These are phyloP conservation scores for Gossypium stocksii DNA, from an alignment of 345 rosid genomes.

Conservation along the genomic window DNA sequence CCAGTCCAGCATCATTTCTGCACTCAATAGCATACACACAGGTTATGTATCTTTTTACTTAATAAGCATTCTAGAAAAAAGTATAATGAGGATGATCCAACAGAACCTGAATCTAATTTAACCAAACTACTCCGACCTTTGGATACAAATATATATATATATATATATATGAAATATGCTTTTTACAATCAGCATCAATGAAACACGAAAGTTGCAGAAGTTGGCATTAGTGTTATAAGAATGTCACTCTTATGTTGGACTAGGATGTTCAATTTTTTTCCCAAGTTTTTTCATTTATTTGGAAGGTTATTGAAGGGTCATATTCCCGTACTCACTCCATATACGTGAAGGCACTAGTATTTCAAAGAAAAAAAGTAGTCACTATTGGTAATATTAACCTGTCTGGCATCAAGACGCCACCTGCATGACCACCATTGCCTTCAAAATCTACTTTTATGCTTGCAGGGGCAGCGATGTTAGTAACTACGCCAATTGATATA, in stretches of 20 bases:
- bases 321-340: background rate
- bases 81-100: background rate
- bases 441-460: constrained; percentile 86
- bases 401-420: constrained; percentile 87
- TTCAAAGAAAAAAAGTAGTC: background rate
- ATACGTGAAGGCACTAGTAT: background rate
- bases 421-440: constrained; percentile 96
- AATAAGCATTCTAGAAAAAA: background rate
- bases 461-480: constrained; percentile 97
- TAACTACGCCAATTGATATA: constrained; percentile 73
- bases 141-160: background rate
- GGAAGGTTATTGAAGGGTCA: background rate
- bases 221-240: background rate
- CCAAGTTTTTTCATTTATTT: background rate
- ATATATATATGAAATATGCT: background rate
- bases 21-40: constrained; percentile 6
- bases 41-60: background rate
- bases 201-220: constrained; percentile 5
- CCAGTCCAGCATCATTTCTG: constrained; percentile 96
- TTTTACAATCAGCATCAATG: background rate
- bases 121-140: background rate
- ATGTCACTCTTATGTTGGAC: no score
- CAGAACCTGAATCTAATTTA: background rate
- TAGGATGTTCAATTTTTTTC: background rate
- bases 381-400: constrained; percentile 38